Evolutionary conservation across 179 eudicot genomes (phyloP), one percentile per base, ranked within the genome.

Genomic region (Spinacia oleracea): DNA sequence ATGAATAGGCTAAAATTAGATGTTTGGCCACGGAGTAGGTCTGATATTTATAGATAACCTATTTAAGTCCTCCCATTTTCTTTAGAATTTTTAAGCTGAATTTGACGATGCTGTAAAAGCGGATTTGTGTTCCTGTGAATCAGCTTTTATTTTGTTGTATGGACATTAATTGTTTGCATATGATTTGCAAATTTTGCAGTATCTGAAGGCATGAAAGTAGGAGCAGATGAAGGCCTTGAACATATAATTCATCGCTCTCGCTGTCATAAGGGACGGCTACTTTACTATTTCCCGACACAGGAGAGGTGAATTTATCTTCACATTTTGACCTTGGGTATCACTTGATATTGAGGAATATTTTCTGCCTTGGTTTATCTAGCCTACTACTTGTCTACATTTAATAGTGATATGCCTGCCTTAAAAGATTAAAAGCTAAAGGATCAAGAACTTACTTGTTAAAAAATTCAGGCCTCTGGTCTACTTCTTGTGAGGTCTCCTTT

Each of bases 221-320:
- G 81, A 23, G 80, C 71, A 59, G 86, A 82, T 83, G 89, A 85
- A 87, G 96, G 93, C 76, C 91, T 95, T 76, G 89, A 93, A 80
- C 86, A 87, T 74, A 91, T 84, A 76, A 91, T 95, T 83, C 72
- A 60, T 43, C 88, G 89, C 59, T 95, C 98, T 48, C 91, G 98
- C 76, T 93, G 98, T 89, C 98, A 89, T 70, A 95, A 95, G 89
- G 98, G 98, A 69, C 97, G 98, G 63, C 82, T 95, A 71, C 96
- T 95, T 56, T 90, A 95, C 84, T 95, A 95, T 83, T 95, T 93
- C 75, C 98, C 98, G 56, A 79, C 94, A 34, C 74, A 84, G 15
- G 82, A 86, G 70, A 86, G 95, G 98, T 93, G 77, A 81, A 48
- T 70, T 27, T 11, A 29, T n/a, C n/a, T n/a, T n/a, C 42, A 6